Base-by-base conservation (phyloP, 2,329 filamentous ascomycete genomes). In the Exophiala aquamarina region DNA sequence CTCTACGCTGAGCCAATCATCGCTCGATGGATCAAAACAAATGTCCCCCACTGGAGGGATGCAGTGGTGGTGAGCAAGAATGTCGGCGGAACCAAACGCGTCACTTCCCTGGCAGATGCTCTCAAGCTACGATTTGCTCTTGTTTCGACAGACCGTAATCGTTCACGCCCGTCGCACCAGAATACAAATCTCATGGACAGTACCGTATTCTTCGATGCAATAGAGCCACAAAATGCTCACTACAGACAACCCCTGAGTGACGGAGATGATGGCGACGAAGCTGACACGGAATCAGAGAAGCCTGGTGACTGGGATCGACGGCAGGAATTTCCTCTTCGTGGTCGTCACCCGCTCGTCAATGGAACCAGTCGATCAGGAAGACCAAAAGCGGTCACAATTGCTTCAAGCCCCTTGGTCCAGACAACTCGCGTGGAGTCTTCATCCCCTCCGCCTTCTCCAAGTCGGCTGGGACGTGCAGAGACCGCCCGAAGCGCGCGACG, bases 11-110 rank as follows among this genome's bases (percentile, higher is more conserved):
- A 98, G 68, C 92, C 93, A 13, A 79, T 97, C 55, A 89, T 98
- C 62, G 90, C 92, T 44, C 87, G 89, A 60, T 98, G 93, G 93
- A 95, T 98, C 61, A 85, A 86, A 51, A 82, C 86, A 66, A 93
- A 96, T 64, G 86, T 98, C 31, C 77, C 82, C 11, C 17, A 45
- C 56, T 98, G 93, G 93, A 82, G 78, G 53, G 86, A 96, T 59
- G 90, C 89, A 8, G 93, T 98, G 5, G 91, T 96, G 13, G 93
- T 98, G 17, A 97, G 92, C 64, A 98, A 98, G 75, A 98, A 98
- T 64, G 88, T 93, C 2, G 93, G 93, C 46, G 93, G 93, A 49
- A 97, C 93, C 39, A 98, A 98, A 74, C 82, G 93, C 57, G 93
- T 97, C 31, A 98, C 93, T 11, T 96, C 92, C 20, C 76, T 98